Evolutionary conservation across 1,139 yeast genomes (phyloP).

Genomic region (Geotrichum citri-aurantii): DNA sequence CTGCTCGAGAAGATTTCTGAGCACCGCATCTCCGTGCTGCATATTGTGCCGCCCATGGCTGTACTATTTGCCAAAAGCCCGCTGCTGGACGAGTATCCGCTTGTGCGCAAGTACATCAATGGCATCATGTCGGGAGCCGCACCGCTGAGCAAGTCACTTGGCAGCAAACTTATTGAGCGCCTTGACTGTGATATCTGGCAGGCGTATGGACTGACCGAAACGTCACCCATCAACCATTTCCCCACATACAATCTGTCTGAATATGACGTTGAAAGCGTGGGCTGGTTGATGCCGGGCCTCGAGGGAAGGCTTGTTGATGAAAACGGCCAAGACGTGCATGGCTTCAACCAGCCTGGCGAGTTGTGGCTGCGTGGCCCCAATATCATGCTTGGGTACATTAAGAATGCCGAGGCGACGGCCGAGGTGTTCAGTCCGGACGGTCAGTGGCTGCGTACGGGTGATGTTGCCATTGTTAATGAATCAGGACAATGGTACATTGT

Average conservation of each 20-base stretch:
- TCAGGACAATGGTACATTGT: slow-evolving; percentile 54
- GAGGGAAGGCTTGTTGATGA: slow-evolving; percentile 30
- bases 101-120: slow-evolving; percentile 22
- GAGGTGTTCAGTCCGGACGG: slow-evolving; percentile 53
- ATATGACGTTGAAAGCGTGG: slow-evolving; percentile 23
- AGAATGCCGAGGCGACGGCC: slow-evolving; percentile 45
- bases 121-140: slow-evolving; percentile 35
- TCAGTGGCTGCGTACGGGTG: slow-evolving; percentile 64
- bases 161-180: slow-evolving; percentile 23
- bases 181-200: slow-evolving; percentile 34
- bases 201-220: slow-evolving; percentile 67
- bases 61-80: slow-evolving; percentile 35
- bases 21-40: slow-evolving; percentile 27
- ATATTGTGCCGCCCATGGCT: slow-evolving; percentile 36
- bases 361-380: slow-evolving; percentile 64
- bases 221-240: slow-evolving; percentile 29
- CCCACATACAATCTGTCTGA: slow-evolving; percentile 14
- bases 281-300: slow-evolving; percentile 29
- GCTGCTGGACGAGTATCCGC: slow-evolving; percentile 29
- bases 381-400: slow-evolving; percentile 52
- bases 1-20: slow-evolving; percentile 26
- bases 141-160: slow-evolving; percentile 30
- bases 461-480: slow-evolving; percentile 50
- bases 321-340: slow-evolving; percentile 46
- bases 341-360: slow-evolving; percentile 44